phyloP scores from a whole-genome alignment of 345 rosid species.

The Murraya koenigii region DNA sequence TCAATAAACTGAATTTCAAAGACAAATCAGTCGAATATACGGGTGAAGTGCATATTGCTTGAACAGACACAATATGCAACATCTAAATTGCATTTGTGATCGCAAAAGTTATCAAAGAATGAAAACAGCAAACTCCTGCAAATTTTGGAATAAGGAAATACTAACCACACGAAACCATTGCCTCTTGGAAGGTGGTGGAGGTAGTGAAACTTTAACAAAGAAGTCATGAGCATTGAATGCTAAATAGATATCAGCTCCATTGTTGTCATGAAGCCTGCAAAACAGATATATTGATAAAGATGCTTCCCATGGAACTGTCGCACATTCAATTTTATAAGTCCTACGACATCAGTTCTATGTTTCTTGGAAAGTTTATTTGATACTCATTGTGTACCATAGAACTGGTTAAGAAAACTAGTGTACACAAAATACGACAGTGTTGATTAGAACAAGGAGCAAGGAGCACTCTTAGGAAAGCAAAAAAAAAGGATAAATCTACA shows the following conservation, averaged over 20 bases:
- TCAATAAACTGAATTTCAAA: neutral
- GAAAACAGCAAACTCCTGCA: neutral
- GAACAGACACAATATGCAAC: neutral
- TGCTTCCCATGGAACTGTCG: neutral
- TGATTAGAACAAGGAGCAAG: neutral
- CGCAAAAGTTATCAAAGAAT: neutral
- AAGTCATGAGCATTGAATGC: slow-evolving; percentile 83
- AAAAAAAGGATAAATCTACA: neutral
- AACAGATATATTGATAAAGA: slow-evolving; percentile 4
- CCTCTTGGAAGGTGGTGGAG: slow-evolving; percentile 53
- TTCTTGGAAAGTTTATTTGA: neutral
- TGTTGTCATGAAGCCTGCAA: slow-evolving; percentile 67
- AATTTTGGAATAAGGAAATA: slow-evolving; percentile 4
- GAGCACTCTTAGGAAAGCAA: neutral
- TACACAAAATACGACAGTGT: neutral
- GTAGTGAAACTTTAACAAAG: slow-evolving; percentile 59
- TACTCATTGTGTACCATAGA: neutral
- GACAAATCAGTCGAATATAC: neutral
- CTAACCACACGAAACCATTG: slow-evolving; percentile 89
- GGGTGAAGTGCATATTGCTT: neutral
- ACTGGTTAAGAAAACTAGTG: neutral
- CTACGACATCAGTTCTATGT: neutral
- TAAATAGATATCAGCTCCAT: slow-evolving; percentile 57
- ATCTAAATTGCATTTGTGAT: neutral
- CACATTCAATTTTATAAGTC: neutral